Evolutionary conservation across 2,329 filamentous ascomycete species (phyloP).

Genomic region (Fusarium oxysporum): DNA sequence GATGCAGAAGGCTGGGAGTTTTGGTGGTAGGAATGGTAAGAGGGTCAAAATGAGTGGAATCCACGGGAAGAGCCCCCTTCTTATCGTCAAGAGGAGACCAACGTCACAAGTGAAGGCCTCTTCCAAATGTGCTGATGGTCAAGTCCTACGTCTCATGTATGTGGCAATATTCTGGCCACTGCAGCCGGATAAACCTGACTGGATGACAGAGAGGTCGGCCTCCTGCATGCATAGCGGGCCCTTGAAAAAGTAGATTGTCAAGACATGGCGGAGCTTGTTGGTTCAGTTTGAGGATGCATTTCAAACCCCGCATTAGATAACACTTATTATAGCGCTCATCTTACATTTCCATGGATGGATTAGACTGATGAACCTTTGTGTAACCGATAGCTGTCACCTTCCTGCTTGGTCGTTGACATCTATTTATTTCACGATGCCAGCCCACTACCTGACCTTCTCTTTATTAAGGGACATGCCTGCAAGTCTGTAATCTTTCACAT

Average conservation of each 20-base stretch:
- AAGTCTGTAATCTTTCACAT: background rate
- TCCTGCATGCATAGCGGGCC: background rate
- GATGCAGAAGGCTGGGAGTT: background rate
- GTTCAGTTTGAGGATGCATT: background rate
- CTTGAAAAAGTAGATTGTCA: background rate
- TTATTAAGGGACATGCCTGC: accelerated
- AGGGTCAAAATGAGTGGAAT: background rate
- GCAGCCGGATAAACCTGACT: background rate
- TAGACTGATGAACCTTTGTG: background rate
- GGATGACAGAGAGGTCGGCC: background rate
- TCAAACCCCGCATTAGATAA: background rate
- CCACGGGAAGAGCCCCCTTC: too few relatives aligned
- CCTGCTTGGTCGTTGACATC: background rate
- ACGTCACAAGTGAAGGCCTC: background rate
- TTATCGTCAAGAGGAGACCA: background rate
- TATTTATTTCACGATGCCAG: background rate
- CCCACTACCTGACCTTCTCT: background rate
- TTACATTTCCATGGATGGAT: accelerated
- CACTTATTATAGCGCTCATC: accelerated
- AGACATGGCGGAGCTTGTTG: background rate
- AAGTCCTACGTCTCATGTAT: too few relatives aligned
- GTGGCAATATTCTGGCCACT: accelerated
- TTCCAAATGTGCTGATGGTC: background rate
- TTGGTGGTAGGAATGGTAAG: too few relatives aligned
- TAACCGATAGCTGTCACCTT: background rate